phyloP scores from a whole-genome alignment of 768 basidiomycete genomes.

The Coprinopsis sp. region DNA sequence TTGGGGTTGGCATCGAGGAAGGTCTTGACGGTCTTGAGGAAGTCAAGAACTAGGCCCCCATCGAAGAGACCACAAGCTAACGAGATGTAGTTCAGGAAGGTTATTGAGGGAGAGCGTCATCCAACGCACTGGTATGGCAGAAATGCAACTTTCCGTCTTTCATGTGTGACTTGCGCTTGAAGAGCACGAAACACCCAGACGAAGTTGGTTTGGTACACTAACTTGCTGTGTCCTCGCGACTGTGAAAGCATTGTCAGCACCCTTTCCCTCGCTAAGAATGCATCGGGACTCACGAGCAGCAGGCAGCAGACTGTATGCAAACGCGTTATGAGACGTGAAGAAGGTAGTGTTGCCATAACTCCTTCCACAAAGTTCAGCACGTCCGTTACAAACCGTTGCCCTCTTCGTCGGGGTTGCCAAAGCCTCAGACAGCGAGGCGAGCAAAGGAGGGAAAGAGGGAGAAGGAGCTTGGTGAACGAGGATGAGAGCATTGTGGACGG shows the following conservation, averaged over 20 bases:
- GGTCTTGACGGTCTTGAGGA: constrained; percentile 46
- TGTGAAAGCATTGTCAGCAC: constrained; percentile 10
- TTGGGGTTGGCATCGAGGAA: constrained; percentile 57
- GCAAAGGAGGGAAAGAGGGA: too few species aligned
- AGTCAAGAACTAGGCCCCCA: constrained; percentile 43
- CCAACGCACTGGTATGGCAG: constrained; percentile 58
- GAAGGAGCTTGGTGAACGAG: too few species aligned
- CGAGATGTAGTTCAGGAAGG: neutral
- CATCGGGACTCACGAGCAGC: constrained; percentile 33
- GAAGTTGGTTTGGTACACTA: constrained; percentile 44
- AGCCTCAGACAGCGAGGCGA: too few species aligned
- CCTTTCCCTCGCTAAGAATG: neutral
- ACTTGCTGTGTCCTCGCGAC: constrained; percentile 49
- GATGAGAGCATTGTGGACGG: too few species aligned
- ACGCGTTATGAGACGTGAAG: constrained; percentile 55
- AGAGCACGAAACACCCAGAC: constrained; percentile 51
- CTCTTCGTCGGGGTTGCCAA: too few species aligned
- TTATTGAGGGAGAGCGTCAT: neutral
- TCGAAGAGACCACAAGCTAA: constrained; percentile 40
- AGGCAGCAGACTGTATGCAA: constrained; percentile 44
- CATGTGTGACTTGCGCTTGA: constrained; percentile 43
- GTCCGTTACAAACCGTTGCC: constrained; percentile 59
- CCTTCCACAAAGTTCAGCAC: constrained; percentile 54
- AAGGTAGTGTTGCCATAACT: constrained; percentile 49
- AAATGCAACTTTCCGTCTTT: constrained; percentile 47